These are phyloP conservation scores for Isatis lusitanica DNA, from an alignment of 441 rosid species.

Conservation along the genomic window DNA sequence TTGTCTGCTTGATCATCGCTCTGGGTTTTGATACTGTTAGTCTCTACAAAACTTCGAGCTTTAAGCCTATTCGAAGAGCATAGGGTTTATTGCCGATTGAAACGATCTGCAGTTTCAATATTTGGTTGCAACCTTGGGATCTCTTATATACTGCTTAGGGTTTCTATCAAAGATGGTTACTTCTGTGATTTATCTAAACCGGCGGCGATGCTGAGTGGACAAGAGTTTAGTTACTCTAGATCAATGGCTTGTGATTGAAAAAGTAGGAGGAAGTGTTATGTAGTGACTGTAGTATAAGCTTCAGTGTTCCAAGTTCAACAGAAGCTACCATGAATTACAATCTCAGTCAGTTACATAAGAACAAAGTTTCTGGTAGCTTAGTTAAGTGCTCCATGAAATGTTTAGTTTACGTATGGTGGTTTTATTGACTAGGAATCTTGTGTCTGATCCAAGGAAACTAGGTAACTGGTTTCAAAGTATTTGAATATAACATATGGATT, in stretches of 20 bases:
- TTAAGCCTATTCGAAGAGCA: neutral
- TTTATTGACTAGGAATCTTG: neutral
- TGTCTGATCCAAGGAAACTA: neutral
- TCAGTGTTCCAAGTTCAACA: neutral
- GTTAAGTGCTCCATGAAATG: neutral
- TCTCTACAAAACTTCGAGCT: neutral
- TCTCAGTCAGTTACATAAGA: neutral
- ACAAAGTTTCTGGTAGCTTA: neutral
- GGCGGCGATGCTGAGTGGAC: neutral
- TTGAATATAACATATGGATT: neutral
- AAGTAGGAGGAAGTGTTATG: neutral
- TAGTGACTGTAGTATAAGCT: constrained; percentile 20
- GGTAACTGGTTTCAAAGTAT: neutral
- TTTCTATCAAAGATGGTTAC: neutral
- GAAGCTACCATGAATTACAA: neutral
- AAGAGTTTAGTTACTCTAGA: neutral
- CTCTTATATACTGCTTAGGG: neutral
- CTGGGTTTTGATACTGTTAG: neutral
- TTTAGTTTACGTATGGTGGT: neutral
- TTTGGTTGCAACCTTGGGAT: neutral
- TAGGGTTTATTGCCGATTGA: neutral
- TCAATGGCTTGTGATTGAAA: neutral
- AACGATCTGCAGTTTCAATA: neutral
- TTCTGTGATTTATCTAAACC: neutral
- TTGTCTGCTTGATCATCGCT: neutral